Evolutionary conservation across 78 protist genomes (phyloP), one percentile per base, ranked within the genome.

Genomic region (Dictyostelium firmibasis): DNA sequence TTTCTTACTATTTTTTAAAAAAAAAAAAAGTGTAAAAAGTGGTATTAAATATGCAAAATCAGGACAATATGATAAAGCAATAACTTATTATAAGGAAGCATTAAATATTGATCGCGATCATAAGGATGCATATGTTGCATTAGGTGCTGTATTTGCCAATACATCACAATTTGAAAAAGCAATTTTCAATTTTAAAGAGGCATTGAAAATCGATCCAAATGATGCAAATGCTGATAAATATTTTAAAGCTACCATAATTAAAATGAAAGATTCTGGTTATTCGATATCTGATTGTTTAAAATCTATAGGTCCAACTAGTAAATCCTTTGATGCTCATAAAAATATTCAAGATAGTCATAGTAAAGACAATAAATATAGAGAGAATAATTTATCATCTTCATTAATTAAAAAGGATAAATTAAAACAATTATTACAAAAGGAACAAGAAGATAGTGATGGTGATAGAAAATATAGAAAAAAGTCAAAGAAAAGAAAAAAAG

Each of bases 61-160:
- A 78, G 93, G 93, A 36, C 20, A 78, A 18, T 67, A 53, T 62
- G 86, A 87, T 20, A 62, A 60, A 11, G 93, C 93, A 35, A 78
- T 87, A 23, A 41, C 25, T 6, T 29, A 57, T 27, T 87, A 87
- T 87, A 31, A 78, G 4, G 74, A 76, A 18, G 93, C 93, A 7
- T 78, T 87, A 76, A 74, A 87, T 25, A 85, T 78, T 8, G 93
- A 87, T 44, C 47, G 11, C 43, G 23, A 53, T 29, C 62, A 87
- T 47, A 11, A 18, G 18, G 79, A 76, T 78, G 93, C 86, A 7
- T 87, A 62, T 67, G 85, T 76, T 53, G 93, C 93, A 14, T 62
- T 76, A 33, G 93, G 93, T 62, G 93, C 93, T 25, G 85, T 84
- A 18, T 78, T 78, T 78, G 93, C 93, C 16, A 87, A 87, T 47